Base-by-base conservation (phyloP, 768 basidiomycete species). In the Imleria badia region DNA sequence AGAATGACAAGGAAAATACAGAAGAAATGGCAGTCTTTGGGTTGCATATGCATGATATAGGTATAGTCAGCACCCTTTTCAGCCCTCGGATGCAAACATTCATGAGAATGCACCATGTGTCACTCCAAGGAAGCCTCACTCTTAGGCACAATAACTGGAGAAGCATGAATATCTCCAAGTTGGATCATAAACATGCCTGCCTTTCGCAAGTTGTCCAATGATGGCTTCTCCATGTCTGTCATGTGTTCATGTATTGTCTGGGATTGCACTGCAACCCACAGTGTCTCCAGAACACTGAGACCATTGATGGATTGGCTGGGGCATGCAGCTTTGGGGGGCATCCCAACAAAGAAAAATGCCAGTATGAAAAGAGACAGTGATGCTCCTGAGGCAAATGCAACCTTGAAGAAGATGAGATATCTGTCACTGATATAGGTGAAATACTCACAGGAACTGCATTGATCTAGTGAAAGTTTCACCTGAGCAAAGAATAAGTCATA, bases 401-500 rank as follows among this genome's bases (percentile, higher is more conserved):
- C 46, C 62, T 63, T 17, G 29, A 38, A 13, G n/a, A 12, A 9
- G 30, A 41, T 40, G 0, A 48, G 38, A 6, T 19, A 6, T 5
- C 20, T 1, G 19, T n/a, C n/a, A n/a, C n/a, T n/a, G n/a, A n/a
- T n/a, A 29, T 26, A 45, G 14, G 22, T 33, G 11, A 0, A 40
- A 46, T 6, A 17, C 62, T 44, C 10, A 60, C 62, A 19, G 61
- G 58, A 36, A 59, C 20, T 13, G 6, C 6, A 44, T 63, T 63
- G 51, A 63, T 60, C 61, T 63, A 17, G 14, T 1, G 13, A 15
- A 3, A 5, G 12, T 0, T 29, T 6, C 5, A 8, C 3, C 12
- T 47, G 2, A 54, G 26, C 17, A 13, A n/a, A 15, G 15, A 22
- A 19, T 3, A 6, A 26, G 34, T 3, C 2, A 17, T 6, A 0